Evolutionary conservation across 495 filamentous ascomycete genomes (phyloP), one percentile per base, ranked within the genome.

Genomic region (Trichoderma gamsii): DNA sequence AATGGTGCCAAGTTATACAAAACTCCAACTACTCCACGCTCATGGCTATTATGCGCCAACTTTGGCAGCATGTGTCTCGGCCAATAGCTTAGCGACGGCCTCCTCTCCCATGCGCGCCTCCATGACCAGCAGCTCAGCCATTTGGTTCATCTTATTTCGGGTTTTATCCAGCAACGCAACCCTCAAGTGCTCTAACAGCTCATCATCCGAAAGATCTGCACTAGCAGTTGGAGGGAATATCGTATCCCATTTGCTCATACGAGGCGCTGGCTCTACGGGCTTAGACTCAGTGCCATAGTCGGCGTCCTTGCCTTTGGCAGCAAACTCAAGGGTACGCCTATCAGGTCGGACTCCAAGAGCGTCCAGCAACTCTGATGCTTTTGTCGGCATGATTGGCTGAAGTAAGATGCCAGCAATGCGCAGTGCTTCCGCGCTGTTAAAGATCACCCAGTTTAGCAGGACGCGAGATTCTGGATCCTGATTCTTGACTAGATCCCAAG

Each of bases 321-420:
- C 82, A 82, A 87, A 74, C 67, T 81, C 75, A 74, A 89, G 81
- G 69, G 82, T 77, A 68, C 89, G 81, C 71, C 82, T 81, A 56
- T 85, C 83, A 16, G 74, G 72, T n/a, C 80, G 78, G 21, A 98
- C 92, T 12, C 90, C 88, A 4, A 99, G 79, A 72, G 85, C 83
- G 73, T 97, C 90, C 13, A 98, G 83, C 61, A 98, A 73, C 71
- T 88, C 81, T 43, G 78, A 75, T 61, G 90, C 83, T 76, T 94
- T 97, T n/a, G 77, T 81, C 4, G 95, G 95, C 84, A 98, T 93
- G 73, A 90, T 93, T 4, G 95, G 93, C 76, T 97, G 94, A 38
- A 99, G 79, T 44, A 98, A 79, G 67, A 98, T 97, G 11, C 88
- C 92, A 4, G 80, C 77, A 43, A 97, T 85, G 25, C 95, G 88